Conservation (phyloP, 2,329 filamentous ascomycete genomes). For the Calonectria pauciramosa region DNA sequence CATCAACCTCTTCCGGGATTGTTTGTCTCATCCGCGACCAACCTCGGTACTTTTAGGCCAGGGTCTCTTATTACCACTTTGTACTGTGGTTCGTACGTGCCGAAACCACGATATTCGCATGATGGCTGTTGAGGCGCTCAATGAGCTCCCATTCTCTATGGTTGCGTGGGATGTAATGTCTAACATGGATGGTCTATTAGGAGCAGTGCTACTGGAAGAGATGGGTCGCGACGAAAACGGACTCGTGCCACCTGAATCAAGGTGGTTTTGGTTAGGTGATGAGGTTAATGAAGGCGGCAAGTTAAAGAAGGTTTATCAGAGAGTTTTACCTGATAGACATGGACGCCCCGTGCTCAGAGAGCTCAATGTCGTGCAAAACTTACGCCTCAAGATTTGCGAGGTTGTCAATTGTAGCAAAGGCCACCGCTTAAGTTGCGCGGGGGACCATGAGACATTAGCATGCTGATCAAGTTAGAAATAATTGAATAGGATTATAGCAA, state of each 20-base stretch:
- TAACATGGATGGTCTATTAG: background rate
- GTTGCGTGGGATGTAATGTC: slow-evolving; percentile 3
- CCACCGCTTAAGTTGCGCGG: background rate
- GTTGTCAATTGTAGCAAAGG: background rate
- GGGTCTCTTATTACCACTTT: background rate
- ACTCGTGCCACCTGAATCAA: background rate
- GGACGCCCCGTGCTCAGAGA: background rate
- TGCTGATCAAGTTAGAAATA: background rate
- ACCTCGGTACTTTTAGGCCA: background rate
- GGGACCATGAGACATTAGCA: background rate
- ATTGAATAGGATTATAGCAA: background rate
- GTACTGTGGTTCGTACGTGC: background rate
- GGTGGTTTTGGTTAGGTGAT: background rate
- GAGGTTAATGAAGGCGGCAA: background rate
- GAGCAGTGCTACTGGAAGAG: background rate
- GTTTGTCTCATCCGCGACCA: background rate
- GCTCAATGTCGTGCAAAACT: background rate
- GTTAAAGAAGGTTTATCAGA: background rate
- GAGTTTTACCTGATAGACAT: background rate
- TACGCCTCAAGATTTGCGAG: background rate
- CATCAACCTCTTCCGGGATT: background rate
- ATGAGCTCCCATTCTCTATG: background rate
- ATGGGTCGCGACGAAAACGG: background rate
- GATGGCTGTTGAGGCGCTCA: background rate
- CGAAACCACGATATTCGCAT: background rate